Evolutionary conservation across 768 basidiomycete species (phyloP).

Genomic region (Boletus tylopilopsis): DNA sequence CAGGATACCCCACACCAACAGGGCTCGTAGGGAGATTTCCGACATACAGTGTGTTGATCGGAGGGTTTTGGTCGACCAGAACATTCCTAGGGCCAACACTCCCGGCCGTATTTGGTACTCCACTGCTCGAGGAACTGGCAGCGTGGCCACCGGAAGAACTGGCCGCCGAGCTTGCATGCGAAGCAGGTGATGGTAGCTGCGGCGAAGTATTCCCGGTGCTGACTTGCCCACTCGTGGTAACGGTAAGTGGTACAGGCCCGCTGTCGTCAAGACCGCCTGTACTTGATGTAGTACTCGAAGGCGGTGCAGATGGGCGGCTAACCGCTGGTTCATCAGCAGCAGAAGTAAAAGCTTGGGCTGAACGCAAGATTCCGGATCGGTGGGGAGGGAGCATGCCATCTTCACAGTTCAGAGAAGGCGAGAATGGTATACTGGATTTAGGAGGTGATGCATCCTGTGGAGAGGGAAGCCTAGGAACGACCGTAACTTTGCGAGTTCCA

Average conservation of each 20-base stretch:
- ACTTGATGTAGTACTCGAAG: conserved; percentile 40
- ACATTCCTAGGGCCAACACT: conserved; percentile 33
- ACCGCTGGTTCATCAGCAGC: conserved; percentile 24
- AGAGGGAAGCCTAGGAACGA: conserved; percentile 24
- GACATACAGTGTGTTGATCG: conserved; percentile 99
- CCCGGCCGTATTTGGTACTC: conserved; percentile 18
- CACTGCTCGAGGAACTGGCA: conserved; percentile 30
- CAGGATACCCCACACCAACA: conserved; percentile 65
- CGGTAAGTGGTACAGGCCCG: conserved; percentile 32
- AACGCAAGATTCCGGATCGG: conserved; percentile 27
- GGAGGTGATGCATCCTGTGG: conserved; percentile 27
- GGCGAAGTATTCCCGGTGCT: conserved; percentile 49
- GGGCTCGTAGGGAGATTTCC: conserved; percentile 89
- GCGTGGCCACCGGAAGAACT: conserved; percentile 35
- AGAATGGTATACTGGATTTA: conserved; percentile 21
- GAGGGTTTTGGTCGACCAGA: conserved; percentile 88
- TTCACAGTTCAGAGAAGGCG: conserved; percentile 23
- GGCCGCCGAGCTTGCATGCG: conserved; percentile 51
- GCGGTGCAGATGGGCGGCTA: conserved; percentile 32
- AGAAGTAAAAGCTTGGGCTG: conserved; percentile 22
- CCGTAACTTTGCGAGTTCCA: conserved; percentile 22
- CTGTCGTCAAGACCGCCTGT: conserved; percentile 40
- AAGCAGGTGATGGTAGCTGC: conserved; percentile 73
- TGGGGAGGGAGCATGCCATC: conserved; percentile 34
- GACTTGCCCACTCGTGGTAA: conserved; percentile 43